These are phyloP conservation scores for Triglochin maritima DNA, from an alignment of 106 monocot genomes.

Conservation along the genomic window DNA sequence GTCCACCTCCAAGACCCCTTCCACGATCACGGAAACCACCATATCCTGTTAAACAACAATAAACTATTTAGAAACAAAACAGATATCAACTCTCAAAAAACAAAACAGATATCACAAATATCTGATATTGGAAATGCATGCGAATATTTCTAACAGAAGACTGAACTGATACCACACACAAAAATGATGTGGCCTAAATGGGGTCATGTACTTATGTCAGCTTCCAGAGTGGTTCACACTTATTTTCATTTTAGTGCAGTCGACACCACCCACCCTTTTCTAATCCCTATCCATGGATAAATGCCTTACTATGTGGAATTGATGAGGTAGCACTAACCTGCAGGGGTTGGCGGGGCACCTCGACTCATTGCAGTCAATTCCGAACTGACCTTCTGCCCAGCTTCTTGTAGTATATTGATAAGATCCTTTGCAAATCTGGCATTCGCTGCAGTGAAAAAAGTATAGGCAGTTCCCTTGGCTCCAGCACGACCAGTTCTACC, in stretches of 20 bases:
- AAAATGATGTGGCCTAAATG: too few relatives aligned
- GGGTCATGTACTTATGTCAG: too few relatives aligned
- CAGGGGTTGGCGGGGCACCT: slow-evolving; percentile 53
- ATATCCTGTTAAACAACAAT: slow-evolving; percentile 30
- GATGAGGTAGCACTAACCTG: slow-evolving; percentile 27
- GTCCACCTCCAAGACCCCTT: slow-evolving; percentile 53
- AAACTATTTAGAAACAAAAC: background rate
- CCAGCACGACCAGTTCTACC: slow-evolving; percentile 88
- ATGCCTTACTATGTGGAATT: background rate
- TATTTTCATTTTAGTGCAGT: too few relatives aligned
- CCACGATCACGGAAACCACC: slow-evolving; percentile 69
- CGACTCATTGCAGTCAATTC: slow-evolving; percentile 81
- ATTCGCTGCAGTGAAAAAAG: slow-evolving; percentile 94
- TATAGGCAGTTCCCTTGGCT: slow-evolving; percentile 92
- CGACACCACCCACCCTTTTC: too few relatives aligned
- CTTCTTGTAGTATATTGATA: slow-evolving; percentile 74
- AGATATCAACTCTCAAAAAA: too few relatives aligned
- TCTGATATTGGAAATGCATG: too few relatives aligned
- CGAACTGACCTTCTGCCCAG: slow-evolving; percentile 80
- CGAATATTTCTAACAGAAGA: background rate
- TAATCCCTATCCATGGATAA: background rate
- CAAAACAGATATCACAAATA: too few relatives aligned
- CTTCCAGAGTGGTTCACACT: too few relatives aligned
- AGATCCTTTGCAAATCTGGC: slow-evolving; percentile 90
- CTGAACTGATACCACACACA: background rate